Evolutionary conservation across 108 stramenopile species (phyloP), one percentile per base, ranked within the genome.

Genomic region (Seminavis robusta): DNA sequence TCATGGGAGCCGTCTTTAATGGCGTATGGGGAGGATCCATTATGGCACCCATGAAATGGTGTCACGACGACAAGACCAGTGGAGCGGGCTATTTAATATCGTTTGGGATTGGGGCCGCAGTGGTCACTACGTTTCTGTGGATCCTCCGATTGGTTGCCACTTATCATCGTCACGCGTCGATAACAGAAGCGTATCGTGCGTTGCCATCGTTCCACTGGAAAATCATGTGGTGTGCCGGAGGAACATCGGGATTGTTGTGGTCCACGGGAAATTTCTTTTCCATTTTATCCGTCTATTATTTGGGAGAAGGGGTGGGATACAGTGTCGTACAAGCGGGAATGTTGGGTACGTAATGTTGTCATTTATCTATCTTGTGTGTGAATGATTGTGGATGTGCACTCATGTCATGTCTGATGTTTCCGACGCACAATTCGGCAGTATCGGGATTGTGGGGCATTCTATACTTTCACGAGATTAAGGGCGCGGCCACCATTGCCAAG

Each of bases 301-400:
- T 92, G 15, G 91, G 87, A 0, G 69, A 92, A 64, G 87, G 81
- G 19, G 79, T 89, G 52, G 87, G 87, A 21, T 89, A 89, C 46
- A 70, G 67, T 49, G 45, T 81, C 23, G 67, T 63, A 30, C 84
- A 85, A 50, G 28, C 75, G 1, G 67, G 67, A 5, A 66, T 84
- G 60, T 37, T 71, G 17, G 63, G 52, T 54, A 55, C 6, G 59
- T 45, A 13, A n/a, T n/a, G 4, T n/a, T 26, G 5, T 48, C 25
- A n/a, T 27, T 6, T 4, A 5, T 15, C 10, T 16, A 10, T 16
- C 16, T 16, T 45, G 44, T 8, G 8, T 11, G 7, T 17, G 44
- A n/a, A n/a, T n/a, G n/a, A n/a, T n/a, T n/a, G n/a, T n/a, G n/a
- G n/a, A n/a, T n/a, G n/a, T n/a, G n/a, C n/a, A n/a, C n/a, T n/a